These are phyloP conservation scores for Dentiscutata heterogama DNA, from an alignment of 371 early-diverging fungal genomes.

Conservation along the genomic window DNA sequence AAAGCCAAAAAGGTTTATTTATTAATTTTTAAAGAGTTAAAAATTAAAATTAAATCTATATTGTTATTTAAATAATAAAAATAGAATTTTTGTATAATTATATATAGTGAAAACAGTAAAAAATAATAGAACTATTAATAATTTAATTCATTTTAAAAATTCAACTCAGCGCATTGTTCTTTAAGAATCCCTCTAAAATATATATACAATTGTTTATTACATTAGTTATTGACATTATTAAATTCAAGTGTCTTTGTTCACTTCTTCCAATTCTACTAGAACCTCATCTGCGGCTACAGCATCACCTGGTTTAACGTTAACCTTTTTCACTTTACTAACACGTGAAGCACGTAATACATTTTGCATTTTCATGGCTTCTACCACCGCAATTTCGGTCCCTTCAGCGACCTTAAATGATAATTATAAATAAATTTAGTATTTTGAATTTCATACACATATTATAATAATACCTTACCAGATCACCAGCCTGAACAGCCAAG, in stretches of 20 bases:
- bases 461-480: slow-evolving; percentile 60
- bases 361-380: slow-evolving; percentile 99
- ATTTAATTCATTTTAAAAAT: no score
- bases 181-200: no score
- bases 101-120: no score
- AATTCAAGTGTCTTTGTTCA: background rate
- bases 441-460: background rate
- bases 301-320: slow-evolving; percentile 77
- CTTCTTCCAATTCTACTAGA: slow-evolving; percentile 81
- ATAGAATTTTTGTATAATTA: no score
- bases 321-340: slow-evolving; percentile 83
- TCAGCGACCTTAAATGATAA: slow-evolving; percentile 66
- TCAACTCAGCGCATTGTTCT: no score
- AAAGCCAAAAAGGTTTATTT: no score
- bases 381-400: slow-evolving; percentile 88
- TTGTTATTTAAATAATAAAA: no score
- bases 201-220: no score
- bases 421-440: background rate
- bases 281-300: slow-evolving; percentile 90
- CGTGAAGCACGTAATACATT: slow-evolving; percentile 88
- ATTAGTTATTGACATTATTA: no score
- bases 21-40: no score
- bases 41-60: no score
- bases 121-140: no score
- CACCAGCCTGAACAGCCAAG: slow-evolving; percentile 86